These are phyloP conservation scores for Arctium lappa DNA, from an alignment of 129 eudicot species.

Conservation along the genomic window DNA sequence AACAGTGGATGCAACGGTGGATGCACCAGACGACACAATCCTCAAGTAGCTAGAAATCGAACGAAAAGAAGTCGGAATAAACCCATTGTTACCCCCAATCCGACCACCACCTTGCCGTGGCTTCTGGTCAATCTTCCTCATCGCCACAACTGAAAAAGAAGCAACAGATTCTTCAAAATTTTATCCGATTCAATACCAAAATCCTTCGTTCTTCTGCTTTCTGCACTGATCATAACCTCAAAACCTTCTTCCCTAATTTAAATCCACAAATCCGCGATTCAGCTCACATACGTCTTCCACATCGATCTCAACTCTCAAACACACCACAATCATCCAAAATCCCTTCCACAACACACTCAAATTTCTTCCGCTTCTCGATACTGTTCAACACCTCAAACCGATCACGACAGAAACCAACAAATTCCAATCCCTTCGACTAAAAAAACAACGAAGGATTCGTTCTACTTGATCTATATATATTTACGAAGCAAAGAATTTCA, in stretches of 20 bases:
- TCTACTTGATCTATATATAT: constrained; percentile 21
- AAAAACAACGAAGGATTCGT: constrained; percentile 20
- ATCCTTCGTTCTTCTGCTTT: constrained; percentile 18
- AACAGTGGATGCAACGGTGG: constrained; percentile 78
- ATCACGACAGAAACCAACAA: constrained; percentile 21
- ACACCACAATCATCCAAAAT: neutral
- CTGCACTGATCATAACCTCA: constrained; percentile 48
- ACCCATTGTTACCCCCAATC: constrained; percentile 43
- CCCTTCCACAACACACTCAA: neutral
- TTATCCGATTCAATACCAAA: constrained; percentile 3
- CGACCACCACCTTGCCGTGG: constrained; percentile 27
- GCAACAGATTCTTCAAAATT: neutral
- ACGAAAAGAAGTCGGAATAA: constrained; percentile 64
- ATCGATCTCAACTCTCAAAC: neutral
- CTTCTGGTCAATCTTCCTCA: constrained; percentile 76
- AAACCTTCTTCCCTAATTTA: neutral
- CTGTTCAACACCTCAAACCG: neutral
- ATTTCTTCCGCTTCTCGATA: neutral
- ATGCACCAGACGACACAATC: constrained; percentile 84
- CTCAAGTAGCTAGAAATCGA: constrained; percentile 69
- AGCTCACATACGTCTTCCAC: constrained; percentile 19
- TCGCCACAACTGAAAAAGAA: constrained; percentile 32
- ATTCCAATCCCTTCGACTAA: constrained; percentile 20
- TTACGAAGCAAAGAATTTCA: constrained; percentile 29
- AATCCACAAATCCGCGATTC: neutral